Base-by-base conservation (phyloP, 2,329 filamentous ascomycete species). In the Clarireedia sp. region DNA sequence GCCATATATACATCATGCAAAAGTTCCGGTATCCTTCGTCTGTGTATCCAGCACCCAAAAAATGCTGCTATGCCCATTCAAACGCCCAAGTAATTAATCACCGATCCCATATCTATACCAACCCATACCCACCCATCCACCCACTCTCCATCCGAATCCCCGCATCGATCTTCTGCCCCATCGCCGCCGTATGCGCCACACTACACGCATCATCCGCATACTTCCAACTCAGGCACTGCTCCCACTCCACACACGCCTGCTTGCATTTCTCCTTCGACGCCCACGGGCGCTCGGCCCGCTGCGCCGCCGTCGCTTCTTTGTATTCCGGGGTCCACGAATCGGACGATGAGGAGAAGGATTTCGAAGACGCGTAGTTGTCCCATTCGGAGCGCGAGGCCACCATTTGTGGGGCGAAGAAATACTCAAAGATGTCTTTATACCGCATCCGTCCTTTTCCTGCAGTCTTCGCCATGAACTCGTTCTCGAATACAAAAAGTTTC, bases 141-240 rank as follows among this genome's bases (percentile, higher is more conserved):
- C 60, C 60, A 47, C 56, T 60, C 37, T 55, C 54, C 29, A 60
- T 59, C 4, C 52, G 36, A 41, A 57, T 56, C 14, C 55, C 55
- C 5, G 49, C 55, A 19, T 59, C 56, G 8, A 50, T 55, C 36
- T 19, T 44, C 21, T 48, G 44, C 12, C 57, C 59, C 40, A 57
- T 59, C 9, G 52, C 49, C 8, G 51, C 57, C 24, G 50, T 54
- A 48, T 60, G 58, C 53, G 45, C 48, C 12, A 60, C 9, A 12
- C 44, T 43, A 26, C 59, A 60, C 16, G 46, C 19, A 17, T 59
- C 59, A 50, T 60, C 54, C 19, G 54, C 56, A 49, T 60, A 60
- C 50, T 60, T 60, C 58, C 58, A 60, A 29, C 19, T 49, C 40
- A 60, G 29, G 17, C 58, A 60, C 48, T 56, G 19, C 12, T 51